phyloP scores from a whole-genome alignment of 2,329 filamentous ascomycete species.

The Pyricularia sp. region DNA sequence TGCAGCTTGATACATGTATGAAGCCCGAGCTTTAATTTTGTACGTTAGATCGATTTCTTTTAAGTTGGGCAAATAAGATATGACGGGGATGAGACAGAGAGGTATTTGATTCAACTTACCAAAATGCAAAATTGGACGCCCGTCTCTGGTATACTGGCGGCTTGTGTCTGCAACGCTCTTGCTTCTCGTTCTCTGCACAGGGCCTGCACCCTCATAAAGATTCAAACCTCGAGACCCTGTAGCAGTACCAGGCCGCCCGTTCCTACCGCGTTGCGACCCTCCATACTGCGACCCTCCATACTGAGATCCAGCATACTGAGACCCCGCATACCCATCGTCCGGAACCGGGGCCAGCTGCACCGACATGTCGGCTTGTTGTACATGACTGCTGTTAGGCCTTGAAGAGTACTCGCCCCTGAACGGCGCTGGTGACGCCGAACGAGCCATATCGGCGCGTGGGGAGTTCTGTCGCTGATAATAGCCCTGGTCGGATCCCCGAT shows the following conservation, averaged over 20 bases:
- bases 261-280: slow-evolving; percentile 35
- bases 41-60: slow-evolving; percentile 10
- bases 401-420: slow-evolving; percentile 22
- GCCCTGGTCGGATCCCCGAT: slow-evolving; percentile 32
- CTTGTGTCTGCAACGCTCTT: slow-evolving; percentile 76
- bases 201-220: slow-evolving; percentile 38
- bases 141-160: slow-evolving; percentile 75
- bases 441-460: slow-evolving; percentile 13
- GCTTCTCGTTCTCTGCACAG: slow-evolving; percentile 44
- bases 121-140: slow-evolving; percentile 79
- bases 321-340: slow-evolving; percentile 14
- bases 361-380: slow-evolving; percentile 41
- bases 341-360: slow-evolving; percentile 46
- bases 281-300: slow-evolving; percentile 22
- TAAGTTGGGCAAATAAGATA: neutral
- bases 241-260: slow-evolving; percentile 33
- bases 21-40: slow-evolving; percentile 56
- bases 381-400: slow-evolving; percentile 36
- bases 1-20: slow-evolving; percentile 88
- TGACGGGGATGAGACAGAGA: too few relatives aligned
- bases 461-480: slow-evolving; percentile 38
- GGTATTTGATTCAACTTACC: slow-evolving; percentile 47
- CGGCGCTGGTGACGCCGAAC: slow-evolving; percentile 33
- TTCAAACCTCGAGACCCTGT: slow-evolving; percentile 38
- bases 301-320: slow-evolving; percentile 28